phyloP scores from a whole-genome alignment of 1,139 yeast species.

The Scheffersomyces cryptocercus region DNA sequence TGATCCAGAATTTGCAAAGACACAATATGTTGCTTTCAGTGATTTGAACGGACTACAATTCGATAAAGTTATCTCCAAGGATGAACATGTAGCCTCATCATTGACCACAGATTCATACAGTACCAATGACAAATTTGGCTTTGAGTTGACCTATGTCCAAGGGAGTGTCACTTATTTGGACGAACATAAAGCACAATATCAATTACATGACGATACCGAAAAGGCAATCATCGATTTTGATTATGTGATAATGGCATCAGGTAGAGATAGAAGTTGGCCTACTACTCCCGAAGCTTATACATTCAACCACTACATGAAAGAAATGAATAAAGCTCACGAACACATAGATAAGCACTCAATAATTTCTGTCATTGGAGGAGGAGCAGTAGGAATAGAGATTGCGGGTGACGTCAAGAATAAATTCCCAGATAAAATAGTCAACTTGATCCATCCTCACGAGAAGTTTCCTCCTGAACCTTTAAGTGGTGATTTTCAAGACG shows the following conservation, averaged over 20 bases:
- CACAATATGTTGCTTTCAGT: conserved; percentile 40
- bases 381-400: conserved; percentile 52
- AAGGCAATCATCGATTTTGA: conserved; percentile 42
- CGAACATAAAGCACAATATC: conserved; percentile 26
- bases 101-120: conserved; percentile 12
- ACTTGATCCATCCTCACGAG: conserved; percentile 42
- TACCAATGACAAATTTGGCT: conserved; percentile 15
- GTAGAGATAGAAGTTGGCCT: conserved; percentile 56
- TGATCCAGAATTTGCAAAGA: conserved; percentile 46
- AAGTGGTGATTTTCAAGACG: conserved; percentile 29
- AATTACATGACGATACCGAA: conserved; percentile 13
- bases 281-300: conserved; percentile 48
- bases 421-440: conserved; percentile 36
- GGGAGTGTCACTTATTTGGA: conserved; percentile 38
- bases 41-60: conserved; percentile 32
- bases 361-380: conserved; percentile 47
- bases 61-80: conserved; percentile 26
- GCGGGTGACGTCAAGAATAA: conserved; percentile 46
- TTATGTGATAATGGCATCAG: conserved; percentile 50
- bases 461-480: conserved; percentile 45
- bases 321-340: conserved; percentile 32
- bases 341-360: conserved; percentile 22
- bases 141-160: conserved; percentile 35
- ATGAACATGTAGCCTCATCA: conserved; percentile 15
- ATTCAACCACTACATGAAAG: conserved; percentile 26